Conservation (phyloP, 768 basidiomycete species). For the Mrakia gelida region DNA sequence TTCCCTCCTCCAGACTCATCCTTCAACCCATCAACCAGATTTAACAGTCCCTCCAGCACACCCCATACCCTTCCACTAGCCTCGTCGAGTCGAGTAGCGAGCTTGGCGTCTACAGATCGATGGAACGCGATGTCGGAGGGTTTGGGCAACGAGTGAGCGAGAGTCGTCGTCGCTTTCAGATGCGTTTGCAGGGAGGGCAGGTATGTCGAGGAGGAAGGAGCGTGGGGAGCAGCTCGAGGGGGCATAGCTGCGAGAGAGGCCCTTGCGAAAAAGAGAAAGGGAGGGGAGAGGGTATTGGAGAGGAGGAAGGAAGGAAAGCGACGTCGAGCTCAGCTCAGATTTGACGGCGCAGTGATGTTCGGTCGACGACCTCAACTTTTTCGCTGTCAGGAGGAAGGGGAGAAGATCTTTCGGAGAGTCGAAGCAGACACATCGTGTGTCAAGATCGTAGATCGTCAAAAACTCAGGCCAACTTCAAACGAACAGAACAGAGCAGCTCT, state of each 20-base stretch:
- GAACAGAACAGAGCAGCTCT: too few relatives aligned
- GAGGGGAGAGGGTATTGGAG: not conserved
- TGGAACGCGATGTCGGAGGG: slow-evolving; percentile 82
- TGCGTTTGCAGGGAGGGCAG: slow-evolving; percentile 39
- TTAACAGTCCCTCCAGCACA: slow-evolving; percentile 62
- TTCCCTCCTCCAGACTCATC: slow-evolving; percentile 37
- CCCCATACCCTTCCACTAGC: slow-evolving; percentile 63
- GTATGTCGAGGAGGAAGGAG: slow-evolving; percentile 27
- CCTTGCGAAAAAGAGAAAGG: too few relatives aligned
- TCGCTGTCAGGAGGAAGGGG: too few relatives aligned
- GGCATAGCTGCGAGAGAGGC: not conserved
- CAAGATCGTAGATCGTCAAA: too few relatives aligned
- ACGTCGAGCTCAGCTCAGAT: not conserved
- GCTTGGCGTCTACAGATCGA: slow-evolving; percentile 69
- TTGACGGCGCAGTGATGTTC: not conserved
- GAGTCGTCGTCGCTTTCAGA: slow-evolving; percentile 41
- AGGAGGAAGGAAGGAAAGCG: not conserved
- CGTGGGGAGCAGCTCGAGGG: not conserved
- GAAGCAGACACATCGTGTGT: too few relatives aligned
- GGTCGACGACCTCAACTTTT: too few relatives aligned
- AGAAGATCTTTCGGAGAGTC: too few relatives aligned
- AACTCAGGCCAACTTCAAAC: too few relatives aligned
- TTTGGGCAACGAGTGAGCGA: slow-evolving; percentile 42
- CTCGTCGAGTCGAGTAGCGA: slow-evolving; percentile 66
- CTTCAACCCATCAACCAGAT: slow-evolving; percentile 46